Evolutionary conservation across 1,284 basidiomycete genomes (phyloP), one percentile per base, ranked within the genome.

Genomic region (Vanrija sp.): DNA sequence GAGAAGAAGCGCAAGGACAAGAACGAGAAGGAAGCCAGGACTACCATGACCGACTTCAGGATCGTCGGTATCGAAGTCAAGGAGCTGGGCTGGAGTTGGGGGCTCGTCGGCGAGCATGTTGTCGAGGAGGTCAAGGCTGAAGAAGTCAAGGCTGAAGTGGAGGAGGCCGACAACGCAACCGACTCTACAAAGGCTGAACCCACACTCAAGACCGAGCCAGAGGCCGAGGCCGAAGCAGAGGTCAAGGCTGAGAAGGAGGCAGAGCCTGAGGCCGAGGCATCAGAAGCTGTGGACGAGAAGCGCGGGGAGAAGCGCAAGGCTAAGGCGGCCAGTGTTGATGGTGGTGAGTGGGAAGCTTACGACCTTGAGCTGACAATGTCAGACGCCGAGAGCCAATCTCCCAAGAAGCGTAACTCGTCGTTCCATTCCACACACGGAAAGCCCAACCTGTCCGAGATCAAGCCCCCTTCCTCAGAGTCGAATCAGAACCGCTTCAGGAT

Each of bases 41-140:
- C 89, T 58, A 94, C 91, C 38, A 84, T 96, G 69, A 95, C 92
- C 46, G 93, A 96, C 79, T 97, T 96, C 83, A 89, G 94, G 77
- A 92, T 97, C 71, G 81, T 93, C 65, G 91, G 88, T 23, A 81
- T 96, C 66, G 85, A 89, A 72, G 86, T 95, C 51, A 74, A 72
- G 50, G 69, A 69, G 38, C 57, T 80, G 19, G 69, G 63, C 7
- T 81, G 78, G 80, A 65, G 62, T 28, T 80, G 80, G 80, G 72
- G 76, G 38, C 39, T 66, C 29, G 64, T 73, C 23, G 65, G 63
- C 38, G 65, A 65, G 45, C 63, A 63, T 52, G 43, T 47, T 15
- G 61, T 64, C 29, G 52, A 57, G 23, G 58, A 64, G 19, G 58
- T 55, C 39, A 64, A 60, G 52, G 57, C 48, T 3, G 55, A 60